These are phyloP conservation scores for Solanum hybrid DNA, from an alignment of 305 asterid genomes.

Conservation along the genomic window DNA sequence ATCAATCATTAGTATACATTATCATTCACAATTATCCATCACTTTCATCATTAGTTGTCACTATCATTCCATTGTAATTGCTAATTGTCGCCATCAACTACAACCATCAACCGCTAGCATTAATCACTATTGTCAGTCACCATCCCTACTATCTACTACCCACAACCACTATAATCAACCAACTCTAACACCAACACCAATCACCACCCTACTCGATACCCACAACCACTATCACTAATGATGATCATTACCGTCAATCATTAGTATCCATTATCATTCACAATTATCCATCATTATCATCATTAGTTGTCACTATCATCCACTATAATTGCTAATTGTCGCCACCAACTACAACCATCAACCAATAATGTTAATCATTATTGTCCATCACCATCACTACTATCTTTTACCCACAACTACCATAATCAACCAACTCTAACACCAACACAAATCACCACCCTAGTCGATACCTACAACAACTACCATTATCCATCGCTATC, in stretches of 20 bases:
- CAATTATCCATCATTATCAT: neutral
- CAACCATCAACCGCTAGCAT: too few species aligned
- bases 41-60: too few species aligned
- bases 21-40: too few species aligned
- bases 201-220: too few species aligned
- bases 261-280: neutral
- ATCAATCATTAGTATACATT: neutral
- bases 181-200: neutral
- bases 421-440: neutral
- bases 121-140: too few species aligned
- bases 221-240: too few species aligned
- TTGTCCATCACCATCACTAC: neutral
- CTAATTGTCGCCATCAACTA: too few species aligned
- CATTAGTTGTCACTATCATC: neutral
- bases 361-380: neutral
- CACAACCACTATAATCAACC: neutral
- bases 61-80: too few species aligned
- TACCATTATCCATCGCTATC: neutral
- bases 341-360: neutral
- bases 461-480: neutral
- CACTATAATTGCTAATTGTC: neutral
- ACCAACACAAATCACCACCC: neutral
- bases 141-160: too few species aligned
- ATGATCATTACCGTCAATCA: neutral
- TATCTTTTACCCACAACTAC: neutral